Conservation (phyloP, 257 asterid species). For the Ilex asprella region DNA sequence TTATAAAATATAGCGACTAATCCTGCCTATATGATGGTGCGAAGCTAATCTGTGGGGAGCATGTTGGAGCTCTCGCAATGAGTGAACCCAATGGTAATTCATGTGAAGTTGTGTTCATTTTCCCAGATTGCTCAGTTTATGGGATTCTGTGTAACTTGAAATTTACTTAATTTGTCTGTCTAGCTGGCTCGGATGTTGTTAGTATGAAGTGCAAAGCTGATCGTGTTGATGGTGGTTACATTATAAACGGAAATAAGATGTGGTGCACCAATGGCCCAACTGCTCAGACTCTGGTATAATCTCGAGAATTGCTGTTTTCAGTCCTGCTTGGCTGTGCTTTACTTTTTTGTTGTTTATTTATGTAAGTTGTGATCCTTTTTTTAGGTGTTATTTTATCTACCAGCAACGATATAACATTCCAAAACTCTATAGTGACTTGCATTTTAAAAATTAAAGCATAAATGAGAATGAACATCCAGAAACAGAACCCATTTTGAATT, state of each 20-base stretch:
- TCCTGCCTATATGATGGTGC: constrained; percentile 24
- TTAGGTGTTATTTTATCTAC: too few species aligned
- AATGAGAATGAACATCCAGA: too few species aligned
- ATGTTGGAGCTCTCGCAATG: constrained; percentile 99
- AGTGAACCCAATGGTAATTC: constrained; percentile 92
- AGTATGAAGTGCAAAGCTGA: constrained; percentile 99
- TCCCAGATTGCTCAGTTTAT: constrained; percentile 1
- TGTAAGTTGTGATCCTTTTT: too few species aligned
- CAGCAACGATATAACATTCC: too few species aligned
- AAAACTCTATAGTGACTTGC: too few species aligned
- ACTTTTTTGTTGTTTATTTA: too few species aligned
- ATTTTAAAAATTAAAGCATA: too few species aligned
- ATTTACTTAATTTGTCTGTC: constrained; percentile 16
- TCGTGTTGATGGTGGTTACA: constrained; percentile 76
- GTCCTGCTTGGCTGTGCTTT: background rate
- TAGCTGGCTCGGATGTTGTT: constrained; percentile 98
- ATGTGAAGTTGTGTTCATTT: constrained; percentile 15
- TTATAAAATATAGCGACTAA: constrained; percentile 5
- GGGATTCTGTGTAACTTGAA: constrained; percentile 4
- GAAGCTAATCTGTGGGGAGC: constrained; percentile 93
- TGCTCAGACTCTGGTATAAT: constrained; percentile 81
- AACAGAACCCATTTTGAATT: too few species aligned
- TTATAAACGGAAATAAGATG: constrained; percentile 96
- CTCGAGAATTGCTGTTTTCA: background rate
- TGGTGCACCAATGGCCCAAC: constrained; percentile 99